A percentile compares a stretch with the other conserved stretches of the same genome.
These are phyloP conservation scores for Nothophaeocryptopus gaeumannii DNA, from an alignment of 2,329 filamentous ascomycete genomes.

Conservation along the genomic window DNA sequence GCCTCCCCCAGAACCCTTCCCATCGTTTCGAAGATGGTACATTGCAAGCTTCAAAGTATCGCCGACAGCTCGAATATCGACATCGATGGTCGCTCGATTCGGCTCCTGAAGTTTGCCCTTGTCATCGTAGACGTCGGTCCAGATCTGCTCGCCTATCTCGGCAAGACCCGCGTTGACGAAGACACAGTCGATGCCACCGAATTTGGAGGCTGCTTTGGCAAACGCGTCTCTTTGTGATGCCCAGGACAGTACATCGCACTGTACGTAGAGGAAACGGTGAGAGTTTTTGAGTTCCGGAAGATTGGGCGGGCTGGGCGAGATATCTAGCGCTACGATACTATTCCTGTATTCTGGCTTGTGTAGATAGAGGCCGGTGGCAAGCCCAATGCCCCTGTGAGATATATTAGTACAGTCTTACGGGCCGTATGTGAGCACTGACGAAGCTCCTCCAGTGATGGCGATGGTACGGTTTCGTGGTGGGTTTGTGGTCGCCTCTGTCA, in stretches of 20 bases:
- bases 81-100: conserved; percentile 44
- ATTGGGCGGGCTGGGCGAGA: conserved; percentile 17
- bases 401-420: neutral
- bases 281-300: conserved; percentile 24
- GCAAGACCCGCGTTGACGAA: conserved; percentile 52
- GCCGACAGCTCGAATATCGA: conserved; percentile 48
- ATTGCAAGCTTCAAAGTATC: conserved; percentile 50
- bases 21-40: conserved; percentile 43
- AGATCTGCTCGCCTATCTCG: conserved; percentile 51
- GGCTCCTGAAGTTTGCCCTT: conserved; percentile 46
- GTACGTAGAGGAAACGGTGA: conserved; percentile 31
- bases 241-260: conserved; percentile 49
- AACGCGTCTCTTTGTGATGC: conserved; percentile 45
- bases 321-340: conserved; percentile 32
- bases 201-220: conserved; percentile 40
- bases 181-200: conserved; percentile 46
- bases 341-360: conserved; percentile 28
- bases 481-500: conserved; percentile 24
- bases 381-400: conserved; percentile 30
- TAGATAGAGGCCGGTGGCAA: conserved; percentile 32
- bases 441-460: conserved; percentile 32
- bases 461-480: conserved; percentile 29
- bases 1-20: conserved; percentile 29
- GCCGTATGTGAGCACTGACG: neutral
- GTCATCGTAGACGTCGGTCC: conserved; percentile 44